phyloP scores from a whole-genome alignment of 2,329 filamentous ascomycete species.

The Chaetothyriales sp. region DNA sequence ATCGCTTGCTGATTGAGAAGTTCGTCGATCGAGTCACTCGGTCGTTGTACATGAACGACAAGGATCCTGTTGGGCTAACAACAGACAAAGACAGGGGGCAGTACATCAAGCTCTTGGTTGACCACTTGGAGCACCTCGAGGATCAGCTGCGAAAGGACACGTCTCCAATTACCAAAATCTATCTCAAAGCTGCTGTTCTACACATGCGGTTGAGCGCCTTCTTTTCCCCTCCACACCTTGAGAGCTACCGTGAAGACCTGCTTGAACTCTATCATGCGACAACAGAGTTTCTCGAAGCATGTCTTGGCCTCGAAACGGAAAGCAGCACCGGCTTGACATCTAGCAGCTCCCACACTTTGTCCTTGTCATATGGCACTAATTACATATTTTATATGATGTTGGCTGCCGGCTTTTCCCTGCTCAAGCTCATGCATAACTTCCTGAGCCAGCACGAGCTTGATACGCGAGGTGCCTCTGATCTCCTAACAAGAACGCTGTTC shows the following conservation, averaged over 20 bases:
- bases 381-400: constrained; percentile 55
- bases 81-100: constrained; percentile 30
- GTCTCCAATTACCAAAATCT: constrained; percentile 33
- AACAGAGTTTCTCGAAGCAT: constrained; percentile 32
- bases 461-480: constrained; percentile 39
- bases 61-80: constrained; percentile 38
- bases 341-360: constrained; percentile 22
- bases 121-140: constrained; percentile 37
- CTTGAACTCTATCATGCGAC: constrained; percentile 32
- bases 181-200: constrained; percentile 32
- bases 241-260: constrained; percentile 32
- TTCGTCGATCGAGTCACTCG: constrained; percentile 44
- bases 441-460: constrained; percentile 35
- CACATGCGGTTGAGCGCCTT: constrained; percentile 36
- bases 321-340: constrained; percentile 22
- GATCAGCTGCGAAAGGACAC: constrained; percentile 32
- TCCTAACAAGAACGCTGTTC: constrained; percentile 45
- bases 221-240: constrained; percentile 33
- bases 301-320: constrained; percentile 28
- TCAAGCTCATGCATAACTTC: constrained; percentile 52
- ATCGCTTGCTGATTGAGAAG: constrained; percentile 41
- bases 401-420: constrained; percentile 46
- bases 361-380: constrained; percentile 39
- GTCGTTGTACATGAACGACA: constrained; percentile 40
- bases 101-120: constrained; percentile 30